These are phyloP conservation scores for Darksidea phi DNA, from an alignment of 495 filamentous ascomycete species.

Conservation along the genomic window DNA sequence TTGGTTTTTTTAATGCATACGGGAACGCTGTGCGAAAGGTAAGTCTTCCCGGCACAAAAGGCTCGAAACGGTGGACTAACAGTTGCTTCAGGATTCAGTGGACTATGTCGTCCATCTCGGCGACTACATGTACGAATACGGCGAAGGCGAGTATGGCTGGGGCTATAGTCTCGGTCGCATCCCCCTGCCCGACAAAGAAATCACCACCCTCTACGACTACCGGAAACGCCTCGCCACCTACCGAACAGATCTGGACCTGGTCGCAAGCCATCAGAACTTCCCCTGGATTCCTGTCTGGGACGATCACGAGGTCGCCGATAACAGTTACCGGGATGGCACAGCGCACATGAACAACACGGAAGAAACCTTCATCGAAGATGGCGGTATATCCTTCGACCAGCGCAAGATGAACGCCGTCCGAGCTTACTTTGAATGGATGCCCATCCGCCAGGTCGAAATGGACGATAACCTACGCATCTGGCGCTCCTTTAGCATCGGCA, in stretches of 20 bases:
- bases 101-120: conserved; percentile 66
- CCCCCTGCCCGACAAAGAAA: conserved; percentile 54
- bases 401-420: conserved; percentile 68
- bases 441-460: conserved; percentile 59
- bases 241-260: conserved; percentile 61
- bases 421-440: conserved; percentile 65
- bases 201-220: conserved; percentile 59
- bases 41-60: background rate
- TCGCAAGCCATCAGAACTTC: conserved; percentile 56
- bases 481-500: conserved; percentile 64
- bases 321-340: conserved; percentile 57
- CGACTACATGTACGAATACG: conserved; percentile 70
- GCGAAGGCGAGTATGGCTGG: conserved; percentile 58
- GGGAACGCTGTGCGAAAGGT: conserved; percentile 62
- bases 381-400: conserved; percentile 61
- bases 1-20: conserved; percentile 64
- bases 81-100: conserved; percentile 50
- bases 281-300: conserved; percentile 70
- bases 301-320: conserved; percentile 69
- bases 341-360: conserved; percentile 60
- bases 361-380: conserved; percentile 58
- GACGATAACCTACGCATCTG: conserved; percentile 70
- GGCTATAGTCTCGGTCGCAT: conserved; percentile 53
- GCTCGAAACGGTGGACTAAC: conserved; percentile 4
- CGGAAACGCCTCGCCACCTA: conserved; percentile 61